phyloP scores from a whole-genome alignment of 495 filamentous ascomycete species.

The Pseudomonodictys pantanalensis region DNA sequence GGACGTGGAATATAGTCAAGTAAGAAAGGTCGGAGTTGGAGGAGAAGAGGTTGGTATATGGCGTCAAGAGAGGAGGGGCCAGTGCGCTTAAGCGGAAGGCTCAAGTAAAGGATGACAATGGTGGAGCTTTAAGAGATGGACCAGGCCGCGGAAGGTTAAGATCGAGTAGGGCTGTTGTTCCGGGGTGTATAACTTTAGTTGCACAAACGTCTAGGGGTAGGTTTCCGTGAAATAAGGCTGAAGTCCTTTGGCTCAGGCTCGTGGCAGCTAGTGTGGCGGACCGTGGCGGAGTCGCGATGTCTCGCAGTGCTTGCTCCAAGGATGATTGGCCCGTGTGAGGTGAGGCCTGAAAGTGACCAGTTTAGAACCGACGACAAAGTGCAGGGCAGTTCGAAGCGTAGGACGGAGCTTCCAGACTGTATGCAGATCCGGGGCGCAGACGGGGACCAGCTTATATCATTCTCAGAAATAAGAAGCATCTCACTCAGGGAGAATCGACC shows the following conservation, averaged over 20 bases:
- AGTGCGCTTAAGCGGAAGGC: slow-evolving; percentile 16
- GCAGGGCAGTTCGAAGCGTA: not conserved
- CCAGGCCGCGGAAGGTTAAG: slow-evolving; percentile 14
- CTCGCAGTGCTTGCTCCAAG: slow-evolving; percentile 22
- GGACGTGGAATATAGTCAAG: not conserved
- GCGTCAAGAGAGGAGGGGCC: slow-evolving; percentile 17
- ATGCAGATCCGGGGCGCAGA: slow-evolving; percentile 22
- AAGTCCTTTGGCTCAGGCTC: not conserved
- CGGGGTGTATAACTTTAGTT: slow-evolving; percentile 22
- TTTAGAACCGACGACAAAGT: slow-evolving; percentile 13
- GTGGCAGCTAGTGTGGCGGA: slow-evolving; percentile 20
- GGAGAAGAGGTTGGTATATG: slow-evolving; percentile 15
- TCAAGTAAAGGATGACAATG: slow-evolving; percentile 8
- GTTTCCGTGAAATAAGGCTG: slow-evolving; percentile 30
- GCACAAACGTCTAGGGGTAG: slow-evolving; percentile 9
- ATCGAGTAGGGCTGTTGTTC: slow-evolving; percentile 13
- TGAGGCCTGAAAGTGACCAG: slow-evolving; percentile 22
- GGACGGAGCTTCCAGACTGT: not conserved
- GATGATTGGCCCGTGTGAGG: slow-evolving; percentile 27
- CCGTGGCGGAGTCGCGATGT: slow-evolving; percentile 30
- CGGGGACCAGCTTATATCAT: slow-evolving; percentile 6
- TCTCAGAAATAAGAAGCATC: slow-evolving; percentile 1
- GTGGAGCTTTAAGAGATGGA: slow-evolving; percentile 8
- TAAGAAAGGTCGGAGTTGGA: not conserved
- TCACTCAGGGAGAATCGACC: slow-evolving; percentile 4